These are phyloP conservation scores for Sugiyamaella paludigena DNA, from an alignment of 1,139 yeast genomes.

Conservation along the genomic window DNA sequence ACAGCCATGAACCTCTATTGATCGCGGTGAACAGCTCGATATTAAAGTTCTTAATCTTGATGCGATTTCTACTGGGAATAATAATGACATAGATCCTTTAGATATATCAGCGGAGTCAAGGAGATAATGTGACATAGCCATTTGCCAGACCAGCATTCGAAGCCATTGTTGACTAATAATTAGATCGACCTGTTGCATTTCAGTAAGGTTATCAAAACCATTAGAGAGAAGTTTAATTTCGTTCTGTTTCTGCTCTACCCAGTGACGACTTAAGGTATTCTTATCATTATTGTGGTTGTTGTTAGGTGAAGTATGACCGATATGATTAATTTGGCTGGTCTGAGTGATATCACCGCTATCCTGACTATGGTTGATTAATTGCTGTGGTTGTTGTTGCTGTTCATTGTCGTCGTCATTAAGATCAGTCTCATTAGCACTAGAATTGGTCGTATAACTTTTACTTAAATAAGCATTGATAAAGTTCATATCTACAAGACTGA, in stretches of 20 bases:
- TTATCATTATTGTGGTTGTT: not conserved
- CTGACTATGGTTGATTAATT: conserved; percentile 3
- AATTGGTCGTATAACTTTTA: no score
- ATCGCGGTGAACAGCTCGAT: conserved; percentile 13
- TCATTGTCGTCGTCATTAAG: no score
- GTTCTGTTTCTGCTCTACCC: conserved; percentile 24
- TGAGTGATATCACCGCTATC: no score
- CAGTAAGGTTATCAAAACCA: conserved; percentile 17
- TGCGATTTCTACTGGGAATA: conserved; percentile 24
- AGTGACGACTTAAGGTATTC: not conserved
- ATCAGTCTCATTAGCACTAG: no score
- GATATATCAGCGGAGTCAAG: conserved; percentile 8
- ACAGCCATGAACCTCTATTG: conserved; percentile 24
- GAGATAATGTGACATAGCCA: conserved; percentile 25
- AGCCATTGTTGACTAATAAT: conserved; percentile 27
- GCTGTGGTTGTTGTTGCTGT: conserved; percentile 8
- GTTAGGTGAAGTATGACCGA: no score
- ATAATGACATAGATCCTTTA: conserved; percentile 21
- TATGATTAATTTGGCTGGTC: no score
- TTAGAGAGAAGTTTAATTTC: conserved; percentile 14
- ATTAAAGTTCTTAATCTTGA: conserved; percentile 18
- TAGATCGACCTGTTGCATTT: conserved; percentile 25
- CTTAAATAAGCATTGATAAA: conserved; percentile 18
- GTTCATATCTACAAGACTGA: conserved; percentile 22
- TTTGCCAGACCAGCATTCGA: conserved; percentile 26